These are phyloP conservation scores for Trichoderma asperelloides DNA, from an alignment of 495 filamentous ascomycete genomes.

Conservation along the genomic window DNA sequence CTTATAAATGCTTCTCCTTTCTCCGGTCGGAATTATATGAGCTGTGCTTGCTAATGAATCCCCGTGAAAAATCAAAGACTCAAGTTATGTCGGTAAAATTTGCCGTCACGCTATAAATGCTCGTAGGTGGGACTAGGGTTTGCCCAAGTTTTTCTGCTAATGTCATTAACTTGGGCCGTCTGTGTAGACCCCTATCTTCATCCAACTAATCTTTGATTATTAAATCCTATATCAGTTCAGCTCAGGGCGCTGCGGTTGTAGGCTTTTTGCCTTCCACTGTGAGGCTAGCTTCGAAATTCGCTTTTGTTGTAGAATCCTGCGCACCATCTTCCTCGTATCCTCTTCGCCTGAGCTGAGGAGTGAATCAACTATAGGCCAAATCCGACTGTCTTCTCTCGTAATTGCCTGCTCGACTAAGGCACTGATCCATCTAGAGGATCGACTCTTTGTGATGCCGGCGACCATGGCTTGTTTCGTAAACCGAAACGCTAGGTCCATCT, in stretches of 20 bases:
- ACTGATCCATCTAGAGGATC: slow-evolving; percentile 27
- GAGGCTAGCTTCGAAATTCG: slow-evolving; percentile 1
- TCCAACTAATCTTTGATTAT: neutral
- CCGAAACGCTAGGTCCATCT: slow-evolving; percentile 48
- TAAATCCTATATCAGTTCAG: neutral
- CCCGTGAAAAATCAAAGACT: neutral
- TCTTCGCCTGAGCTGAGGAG: slow-evolving; percentile 14
- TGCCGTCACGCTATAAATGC: neutral
- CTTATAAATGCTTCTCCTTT: neutral
- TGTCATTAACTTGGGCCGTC: neutral
- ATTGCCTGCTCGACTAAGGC: slow-evolving; percentile 25
- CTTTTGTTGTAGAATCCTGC: slow-evolving; percentile 9
- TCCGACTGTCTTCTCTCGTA: slow-evolving; percentile 32
- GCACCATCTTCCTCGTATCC: slow-evolving; percentile 18
- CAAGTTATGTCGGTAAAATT: too few species aligned
- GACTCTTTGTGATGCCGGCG: slow-evolving; percentile 11
- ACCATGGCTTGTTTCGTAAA: slow-evolving; percentile 23
- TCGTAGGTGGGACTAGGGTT: neutral
- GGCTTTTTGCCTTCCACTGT: neutral
- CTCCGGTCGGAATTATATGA: slow-evolving; percentile 5
- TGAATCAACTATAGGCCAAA: slow-evolving; percentile 26
- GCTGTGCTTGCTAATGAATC: neutral
- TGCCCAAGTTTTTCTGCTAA: neutral
- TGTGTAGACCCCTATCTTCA: neutral
- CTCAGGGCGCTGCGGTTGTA: neutral